These are phyloP conservation scores for Sanguinoderma infundibulare DNA, from an alignment of 1,284 basidiomycete genomes.

Conservation along the genomic window DNA sequence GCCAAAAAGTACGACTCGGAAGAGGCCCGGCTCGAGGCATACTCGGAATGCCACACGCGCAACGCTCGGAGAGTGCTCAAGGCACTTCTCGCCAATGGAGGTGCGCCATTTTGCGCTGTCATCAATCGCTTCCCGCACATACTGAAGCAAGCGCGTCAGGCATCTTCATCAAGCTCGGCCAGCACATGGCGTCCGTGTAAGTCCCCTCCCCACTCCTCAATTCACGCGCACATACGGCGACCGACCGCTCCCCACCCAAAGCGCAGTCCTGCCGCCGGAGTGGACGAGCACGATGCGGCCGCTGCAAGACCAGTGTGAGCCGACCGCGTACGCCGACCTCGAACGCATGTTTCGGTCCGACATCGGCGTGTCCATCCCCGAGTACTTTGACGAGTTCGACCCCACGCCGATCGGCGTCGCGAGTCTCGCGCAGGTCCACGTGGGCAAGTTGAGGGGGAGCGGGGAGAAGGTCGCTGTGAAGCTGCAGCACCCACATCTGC, in stretches of 20 bases:
- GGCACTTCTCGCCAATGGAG: slow-evolving; percentile 88
- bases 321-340: slow-evolving; percentile 74
- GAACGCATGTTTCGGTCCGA: slow-evolving; percentile 75
- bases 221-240: not conserved
- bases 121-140: not conserved
- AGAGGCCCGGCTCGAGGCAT: slow-evolving; percentile 58
- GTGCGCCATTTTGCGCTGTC: slow-evolving; percentile 39
- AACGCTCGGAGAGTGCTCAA: slow-evolving; percentile 80
- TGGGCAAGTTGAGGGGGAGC: slow-evolving; percentile 74
- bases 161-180: slow-evolving; percentile 92
- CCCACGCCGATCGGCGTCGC: slow-evolving; percentile 93
- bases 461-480: slow-evolving; percentile 91
- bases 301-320: slow-evolving; percentile 86
- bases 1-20: slow-evolving; percentile 59
- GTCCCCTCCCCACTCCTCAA: slow-evolving; percentile 28
- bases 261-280: slow-evolving; percentile 78
- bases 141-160: slow-evolving; percentile 44
- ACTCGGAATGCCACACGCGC: slow-evolving; percentile 80
- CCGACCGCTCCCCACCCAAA: slow-evolving; percentile 13
- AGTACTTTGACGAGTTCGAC: slow-evolving; percentile 85
- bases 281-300: slow-evolving; percentile 72
- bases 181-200: slow-evolving; percentile 81
- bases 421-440: slow-evolving; percentile 94
- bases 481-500: slow-evolving; percentile 93
- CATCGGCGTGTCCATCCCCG: slow-evolving; percentile 66